Evolutionary conservation across 805 yeast species (phyloP).

Genomic region (Candida nanaspora): DNA sequence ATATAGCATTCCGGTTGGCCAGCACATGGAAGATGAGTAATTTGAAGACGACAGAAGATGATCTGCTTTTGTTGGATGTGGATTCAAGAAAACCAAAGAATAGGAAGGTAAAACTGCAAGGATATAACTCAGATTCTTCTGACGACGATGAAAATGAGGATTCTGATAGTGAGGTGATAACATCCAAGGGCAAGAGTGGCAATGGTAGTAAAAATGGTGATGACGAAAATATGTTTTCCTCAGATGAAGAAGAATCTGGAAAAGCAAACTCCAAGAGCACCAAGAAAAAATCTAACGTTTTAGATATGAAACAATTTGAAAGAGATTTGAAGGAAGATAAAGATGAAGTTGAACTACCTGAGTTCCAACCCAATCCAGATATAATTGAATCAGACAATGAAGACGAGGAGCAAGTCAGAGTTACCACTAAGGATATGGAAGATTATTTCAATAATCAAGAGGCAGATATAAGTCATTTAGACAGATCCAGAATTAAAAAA

Average conservation of each 20-base stretch:
- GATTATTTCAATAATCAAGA: slow-evolving; percentile 27
- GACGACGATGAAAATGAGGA: slow-evolving; percentile 13
- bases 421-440: slow-evolving; percentile 1
- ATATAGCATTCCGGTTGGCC: too few species aligned
- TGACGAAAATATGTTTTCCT: slow-evolving; percentile 38
- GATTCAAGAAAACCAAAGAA: slow-evolving; percentile 7
- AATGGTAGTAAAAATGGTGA: slow-evolving; percentile 6
- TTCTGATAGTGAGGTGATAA: slow-evolving; percentile 3
- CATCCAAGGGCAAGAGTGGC: background rate
- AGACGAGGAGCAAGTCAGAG: slow-evolving; percentile 2
- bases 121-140: slow-evolving; percentile 15
- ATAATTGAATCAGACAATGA: slow-evolving; percentile 6
- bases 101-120: slow-evolving; percentile 8
- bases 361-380: background rate
- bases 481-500: slow-evolving; percentile 8
- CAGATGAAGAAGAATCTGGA: slow-evolving; percentile 15
- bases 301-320: slow-evolving; percentile 34
- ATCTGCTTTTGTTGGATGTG: slow-evolving; percentile 12
- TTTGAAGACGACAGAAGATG: slow-evolving; percentile 12
- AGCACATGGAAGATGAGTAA: too few species aligned
- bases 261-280: slow-evolving; percentile 4
- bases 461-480: slow-evolving; percentile 6
- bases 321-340: slow-evolving; percentile 11
- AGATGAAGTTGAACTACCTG: slow-evolving; percentile 4
- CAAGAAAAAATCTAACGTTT: slow-evolving; percentile 7